Conservation (phyloP, 148 eudicot genomes). For the Salicornia ramosissima region DNA sequence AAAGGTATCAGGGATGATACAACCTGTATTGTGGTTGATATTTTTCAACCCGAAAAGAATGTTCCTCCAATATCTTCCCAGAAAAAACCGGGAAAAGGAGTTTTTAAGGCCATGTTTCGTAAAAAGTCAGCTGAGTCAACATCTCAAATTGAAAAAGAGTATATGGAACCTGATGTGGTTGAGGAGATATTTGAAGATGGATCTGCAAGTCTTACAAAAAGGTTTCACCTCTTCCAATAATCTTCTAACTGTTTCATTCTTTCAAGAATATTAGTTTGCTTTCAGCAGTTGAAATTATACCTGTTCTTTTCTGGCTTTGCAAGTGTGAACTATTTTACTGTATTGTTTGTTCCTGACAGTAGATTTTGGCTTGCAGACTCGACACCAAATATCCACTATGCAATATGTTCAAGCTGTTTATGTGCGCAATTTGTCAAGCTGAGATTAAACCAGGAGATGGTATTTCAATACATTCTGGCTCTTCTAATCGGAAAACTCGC, state of each 20-base stretch:
- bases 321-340: neutral
- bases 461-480: constrained; percentile 68
- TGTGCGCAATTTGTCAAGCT: constrained; percentile 89
- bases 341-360: neutral
- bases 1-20: constrained; percentile 97
- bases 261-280: neutral
- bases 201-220: constrained; percentile 83
- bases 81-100: constrained; percentile 76
- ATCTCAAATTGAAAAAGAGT: constrained; percentile 49
- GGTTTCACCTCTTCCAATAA: constrained; percentile 33
- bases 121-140: constrained; percentile 62
- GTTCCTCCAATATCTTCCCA: constrained; percentile 54
- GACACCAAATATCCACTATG: constrained; percentile 85
- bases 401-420: constrained; percentile 96
- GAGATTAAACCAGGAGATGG: constrained; percentile 97
- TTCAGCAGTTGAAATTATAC: neutral
- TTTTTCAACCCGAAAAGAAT: constrained; percentile 61
- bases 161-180: constrained; percentile 61
- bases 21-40: constrained; percentile 87
- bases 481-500: constrained; percentile 49
- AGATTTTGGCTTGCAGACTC: constrained; percentile 48
- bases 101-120: constrained; percentile 70
- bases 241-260: too few species aligned
- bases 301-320: neutral
- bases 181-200: constrained; percentile 95